A percentile compares a stretch with the other conserved stretches of the same genome.
Conservation (phyloP, 2,329 filamentous ascomycete species). For the Rhexocercosporidium sp. region DNA sequence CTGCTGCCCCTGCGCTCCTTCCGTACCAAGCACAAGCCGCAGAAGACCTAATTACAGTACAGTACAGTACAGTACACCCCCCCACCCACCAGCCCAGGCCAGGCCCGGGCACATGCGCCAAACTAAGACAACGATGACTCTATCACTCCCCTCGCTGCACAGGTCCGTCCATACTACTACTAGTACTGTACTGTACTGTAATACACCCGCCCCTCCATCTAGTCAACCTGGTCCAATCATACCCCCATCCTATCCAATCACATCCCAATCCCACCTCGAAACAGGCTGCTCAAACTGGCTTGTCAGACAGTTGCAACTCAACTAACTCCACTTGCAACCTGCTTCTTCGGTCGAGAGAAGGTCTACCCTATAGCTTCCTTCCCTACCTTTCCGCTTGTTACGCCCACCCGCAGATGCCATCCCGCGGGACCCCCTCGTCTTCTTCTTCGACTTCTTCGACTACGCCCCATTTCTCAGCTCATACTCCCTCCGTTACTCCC, state of each 20-base stretch:
- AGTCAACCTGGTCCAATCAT: neutral
- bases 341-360: too few relatives aligned
- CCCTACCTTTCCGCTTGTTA: neutral
- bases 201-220: neutral
- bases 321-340: neutral
- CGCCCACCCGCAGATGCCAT: conserved; percentile 13
- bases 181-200: too few relatives aligned
- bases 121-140: too few relatives aligned
- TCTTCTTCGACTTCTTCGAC: neutral
- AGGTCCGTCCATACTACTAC: neutral
- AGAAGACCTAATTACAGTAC: too few relatives aligned
- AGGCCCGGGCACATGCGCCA: too few relatives aligned
- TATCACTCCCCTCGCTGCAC: neutral
- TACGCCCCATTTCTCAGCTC: conserved; percentile 1
- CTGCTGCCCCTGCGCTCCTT: too few relatives aligned
- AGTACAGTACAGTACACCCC: too few relatives aligned
- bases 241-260: neutral
- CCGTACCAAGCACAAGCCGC: too few relatives aligned
- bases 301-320: neutral
- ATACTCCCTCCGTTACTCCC: neutral
- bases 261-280: neutral
- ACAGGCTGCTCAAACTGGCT: neutral
- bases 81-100: too few relatives aligned
- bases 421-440: neutral
- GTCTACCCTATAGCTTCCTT: too few relatives aligned